Percentiles rank a stretch among this genome's conserved stretches.
phyloP scores from a whole-genome alignment of 1,139 yeast species.

The Sugiyamaella neomexicana region DNA sequence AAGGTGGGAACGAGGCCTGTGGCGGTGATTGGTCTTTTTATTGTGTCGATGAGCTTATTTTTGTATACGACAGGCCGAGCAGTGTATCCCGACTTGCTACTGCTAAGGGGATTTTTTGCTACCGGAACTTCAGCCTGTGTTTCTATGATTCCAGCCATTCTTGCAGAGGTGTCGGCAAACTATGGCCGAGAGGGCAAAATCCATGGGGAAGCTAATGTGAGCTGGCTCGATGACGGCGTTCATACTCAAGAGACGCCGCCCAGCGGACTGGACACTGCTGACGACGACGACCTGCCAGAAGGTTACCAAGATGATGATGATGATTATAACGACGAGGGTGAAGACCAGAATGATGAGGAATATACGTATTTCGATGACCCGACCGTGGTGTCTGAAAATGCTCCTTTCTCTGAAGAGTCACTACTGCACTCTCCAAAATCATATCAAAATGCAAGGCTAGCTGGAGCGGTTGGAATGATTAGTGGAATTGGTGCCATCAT shows the following conservation, averaged over 20 bases:
- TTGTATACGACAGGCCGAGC: conserved; percentile 50
- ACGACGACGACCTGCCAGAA: too few relatives aligned
- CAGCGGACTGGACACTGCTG: background rate
- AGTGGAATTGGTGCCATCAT: conserved; percentile 66
- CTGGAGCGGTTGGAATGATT: conserved; percentile 61
- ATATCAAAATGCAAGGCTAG: conserved; percentile 51
- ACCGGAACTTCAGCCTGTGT: conserved; percentile 55
- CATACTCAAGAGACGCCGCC: background rate
- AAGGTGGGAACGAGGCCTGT: conserved; percentile 60
- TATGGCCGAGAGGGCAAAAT: conserved; percentile 18
- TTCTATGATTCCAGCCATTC: conserved; percentile 50
- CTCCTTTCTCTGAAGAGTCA: conserved; percentile 17
- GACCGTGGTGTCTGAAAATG: conserved; percentile 15
- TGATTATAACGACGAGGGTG: conserved; percentile 15
- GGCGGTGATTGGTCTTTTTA: conserved; percentile 49
- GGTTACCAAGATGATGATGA: too few relatives aligned
- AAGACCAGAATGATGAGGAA: conserved; percentile 13
- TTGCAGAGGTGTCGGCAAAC: conserved; percentile 52
- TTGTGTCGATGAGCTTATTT: conserved; percentile 50
- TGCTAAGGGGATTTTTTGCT: conserved; percentile 59
- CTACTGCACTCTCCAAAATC: conserved; percentile 19
- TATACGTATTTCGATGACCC: conserved; percentile 14
- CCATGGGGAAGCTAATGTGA: conserved; percentile 9
- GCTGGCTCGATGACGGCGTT: background rate
- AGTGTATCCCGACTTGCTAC: conserved; percentile 52